Conservation (phyloP, 2,329 filamentous ascomycete genomes). For the Lecanicillium sp. region DNA sequence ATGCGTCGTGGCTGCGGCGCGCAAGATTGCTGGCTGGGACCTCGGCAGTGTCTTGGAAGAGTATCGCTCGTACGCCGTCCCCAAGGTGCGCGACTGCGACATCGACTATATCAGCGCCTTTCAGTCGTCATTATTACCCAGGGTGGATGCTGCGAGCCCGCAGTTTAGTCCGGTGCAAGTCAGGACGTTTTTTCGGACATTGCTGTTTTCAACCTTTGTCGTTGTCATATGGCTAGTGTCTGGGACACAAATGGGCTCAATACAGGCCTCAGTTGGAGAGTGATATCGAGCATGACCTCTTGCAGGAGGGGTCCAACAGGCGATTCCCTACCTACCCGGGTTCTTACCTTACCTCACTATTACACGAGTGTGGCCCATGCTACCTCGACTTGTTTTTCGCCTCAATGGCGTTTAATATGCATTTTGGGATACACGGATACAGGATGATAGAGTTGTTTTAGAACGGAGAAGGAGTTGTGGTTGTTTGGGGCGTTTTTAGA, state of each 20-base stretch:
- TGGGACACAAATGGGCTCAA: slow-evolving; percentile 21
- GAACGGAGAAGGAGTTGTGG: background rate
- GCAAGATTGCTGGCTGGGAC: slow-evolving; percentile 65
- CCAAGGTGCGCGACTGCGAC: slow-evolving; percentile 54
- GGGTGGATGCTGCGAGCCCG: slow-evolving; percentile 7
- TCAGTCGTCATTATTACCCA: slow-evolving; percentile 28
- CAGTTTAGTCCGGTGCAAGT: slow-evolving; percentile 18
- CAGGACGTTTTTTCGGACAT: slow-evolving; percentile 32
- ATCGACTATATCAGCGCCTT: slow-evolving; percentile 50
- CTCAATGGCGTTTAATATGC: too few relatives aligned
- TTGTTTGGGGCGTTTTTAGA: too few relatives aligned
- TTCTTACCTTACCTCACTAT: too few relatives aligned
- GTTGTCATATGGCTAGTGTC: slow-evolving; percentile 36
- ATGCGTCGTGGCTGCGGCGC: slow-evolving; percentile 74
- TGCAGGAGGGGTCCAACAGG: too few relatives aligned
- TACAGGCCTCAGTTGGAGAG: background rate
- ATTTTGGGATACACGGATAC: too few relatives aligned
- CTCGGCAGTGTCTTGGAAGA: slow-evolving; percentile 58
- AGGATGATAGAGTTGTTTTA: background rate
- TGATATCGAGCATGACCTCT: too few relatives aligned
- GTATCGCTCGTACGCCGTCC: slow-evolving; percentile 59
- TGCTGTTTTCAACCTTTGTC: slow-evolving; percentile 34
- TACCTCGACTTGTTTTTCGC: too few relatives aligned
- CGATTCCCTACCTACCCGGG: too few relatives aligned
- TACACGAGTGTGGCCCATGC: too few relatives aligned